These are phyloP conservation scores for Stereocaulon alpinum DNA, from an alignment of 495 filamentous ascomycete genomes.

Conservation along the genomic window DNA sequence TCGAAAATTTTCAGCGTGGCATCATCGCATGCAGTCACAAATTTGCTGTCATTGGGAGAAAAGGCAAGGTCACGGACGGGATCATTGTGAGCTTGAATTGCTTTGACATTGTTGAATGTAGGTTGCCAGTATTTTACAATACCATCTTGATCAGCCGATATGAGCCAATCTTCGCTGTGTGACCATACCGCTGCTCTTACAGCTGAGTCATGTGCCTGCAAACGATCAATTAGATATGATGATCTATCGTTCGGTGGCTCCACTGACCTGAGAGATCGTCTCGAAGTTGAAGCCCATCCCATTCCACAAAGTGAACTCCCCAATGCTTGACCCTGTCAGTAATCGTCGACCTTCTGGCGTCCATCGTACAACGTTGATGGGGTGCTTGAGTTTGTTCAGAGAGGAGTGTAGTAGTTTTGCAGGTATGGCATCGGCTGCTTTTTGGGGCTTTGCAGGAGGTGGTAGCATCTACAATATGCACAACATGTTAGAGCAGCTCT, in stretches of 20 bases:
- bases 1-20: slow-evolving; percentile 90
- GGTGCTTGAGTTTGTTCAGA: slow-evolving; percentile 94
- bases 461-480: slow-evolving; percentile 61
- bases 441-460: slow-evolving; percentile 59
- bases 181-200: slow-evolving; percentile 83
- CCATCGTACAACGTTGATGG: slow-evolving; percentile 95
- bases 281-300: slow-evolving; percentile 98
- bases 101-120: slow-evolving; percentile 98
- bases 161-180: slow-evolving; percentile 90
- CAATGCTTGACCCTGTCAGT: slow-evolving; percentile 86
- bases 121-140: slow-evolving; percentile 98
- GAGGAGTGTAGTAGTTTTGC: slow-evolving; percentile 88
- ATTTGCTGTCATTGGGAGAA: slow-evolving; percentile 85
- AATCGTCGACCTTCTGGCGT: slow-evolving; percentile 89
- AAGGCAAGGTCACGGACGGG: slow-evolving; percentile 89
- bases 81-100: slow-evolving; percentile 80
- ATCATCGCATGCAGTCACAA: slow-evolving; percentile 92
- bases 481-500: not conserved
- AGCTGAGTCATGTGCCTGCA: slow-evolving; percentile 77
- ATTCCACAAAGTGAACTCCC: slow-evolving; percentile 98
- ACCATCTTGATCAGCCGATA: slow-evolving; percentile 91
- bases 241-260: not conserved
- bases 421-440: slow-evolving; percentile 73
- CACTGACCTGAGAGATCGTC: slow-evolving; percentile 80
- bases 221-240: not conserved